Evolutionary conservation across 129 eudicot genomes (phyloP), one percentile per base, ranked within the genome.

Genomic region (Erigeron canadensis): DNA sequence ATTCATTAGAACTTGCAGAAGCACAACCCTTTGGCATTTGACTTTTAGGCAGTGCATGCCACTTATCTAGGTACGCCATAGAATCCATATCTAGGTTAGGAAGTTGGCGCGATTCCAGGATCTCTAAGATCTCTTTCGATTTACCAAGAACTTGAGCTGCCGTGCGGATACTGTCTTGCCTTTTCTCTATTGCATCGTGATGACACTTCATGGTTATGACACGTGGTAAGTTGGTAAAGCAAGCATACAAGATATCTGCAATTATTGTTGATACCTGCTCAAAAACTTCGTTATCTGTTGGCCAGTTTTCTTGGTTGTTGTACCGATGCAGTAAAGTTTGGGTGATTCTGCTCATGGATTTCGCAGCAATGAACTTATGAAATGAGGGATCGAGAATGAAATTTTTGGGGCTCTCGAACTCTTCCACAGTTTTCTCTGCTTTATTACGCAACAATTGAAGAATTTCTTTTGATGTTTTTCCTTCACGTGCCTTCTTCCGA

Each of bases 311-410:
- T 34, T 65, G 46, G 0, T 4, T 15, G 15, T 10, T 0, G 15
- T 10, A 45, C 13, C 12, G 51, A 5, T 0, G 15, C 2, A 10
- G 15, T 45, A 45, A 4, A 1, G n/a, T 45, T 45, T 45, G 51
- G 51, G 13, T 45, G 51, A 45, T 42, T 75, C 78, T 64, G 39
- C 74, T 74, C 86, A 82, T 82, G 41, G 83, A 74, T 65, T 59
- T 75, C 1, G 78, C 81, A 17, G 83, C 81, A 17, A 74, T 48
- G 13, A 74, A 79, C 15, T 74, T 75, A 7, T 12, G 55, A 19
- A 43, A 7, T 4, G 70, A 65, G 37, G 50, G 47, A 10, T 60
- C 62, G 2, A 67, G 45, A 72, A 69, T 21, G 23, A 48, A 8
- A 19, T 11, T 59, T 11, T 46, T 54, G 15, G 15, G 12, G 18